Conservation (phyloP, 176 grass and related monocot genomes). For the Avena atlantica region DNA sequence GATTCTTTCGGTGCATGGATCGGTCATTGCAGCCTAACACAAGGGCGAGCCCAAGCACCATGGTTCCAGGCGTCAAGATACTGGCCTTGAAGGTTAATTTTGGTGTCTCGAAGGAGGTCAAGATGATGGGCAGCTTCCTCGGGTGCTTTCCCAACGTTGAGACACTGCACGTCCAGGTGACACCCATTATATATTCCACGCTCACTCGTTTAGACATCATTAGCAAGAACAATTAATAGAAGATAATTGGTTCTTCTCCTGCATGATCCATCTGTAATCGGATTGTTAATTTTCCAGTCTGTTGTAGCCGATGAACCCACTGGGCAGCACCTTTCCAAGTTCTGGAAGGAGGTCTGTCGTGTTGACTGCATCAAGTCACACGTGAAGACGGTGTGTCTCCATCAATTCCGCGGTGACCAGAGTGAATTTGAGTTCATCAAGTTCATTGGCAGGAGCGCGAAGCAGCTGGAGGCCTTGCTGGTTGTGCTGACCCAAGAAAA, state of each 20-base stretch:
- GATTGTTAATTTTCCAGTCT: slow-evolving; percentile 29
- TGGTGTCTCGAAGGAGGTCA: slow-evolving; percentile 23
- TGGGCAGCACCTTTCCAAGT: background rate
- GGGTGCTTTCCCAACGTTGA: slow-evolving; percentile 15
- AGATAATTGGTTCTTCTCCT: background rate
- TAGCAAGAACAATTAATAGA: background rate
- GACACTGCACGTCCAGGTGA: slow-evolving; percentile 24
- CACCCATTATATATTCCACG: background rate
- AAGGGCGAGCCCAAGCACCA: slow-evolving; percentile 15
- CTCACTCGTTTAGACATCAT: background rate
- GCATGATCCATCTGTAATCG: background rate
- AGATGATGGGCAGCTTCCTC: slow-evolving; percentile 13
- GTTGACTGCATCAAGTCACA: slow-evolving; percentile 20
- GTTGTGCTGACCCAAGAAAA: slow-evolving; percentile 10
- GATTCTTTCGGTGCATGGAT: background rate
- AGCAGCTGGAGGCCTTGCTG: background rate
- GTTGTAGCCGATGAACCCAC: background rate
- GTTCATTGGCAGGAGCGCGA: background rate
- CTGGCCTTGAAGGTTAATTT: slow-evolving; percentile 21
- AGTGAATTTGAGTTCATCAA: slow-evolving; percentile 37
- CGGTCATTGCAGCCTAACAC: background rate
- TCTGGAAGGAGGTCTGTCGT: slow-evolving; percentile 11
- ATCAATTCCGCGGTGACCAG: background rate
- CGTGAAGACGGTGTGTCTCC: background rate
- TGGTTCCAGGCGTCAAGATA: slow-evolving; percentile 26